A percentile compares a stretch with the other conserved stretches of the same genome.
These are phyloP conservation scores for Wickerhamiella nectarea DNA, from an alignment of 805 yeast species.

Conservation along the genomic window DNA sequence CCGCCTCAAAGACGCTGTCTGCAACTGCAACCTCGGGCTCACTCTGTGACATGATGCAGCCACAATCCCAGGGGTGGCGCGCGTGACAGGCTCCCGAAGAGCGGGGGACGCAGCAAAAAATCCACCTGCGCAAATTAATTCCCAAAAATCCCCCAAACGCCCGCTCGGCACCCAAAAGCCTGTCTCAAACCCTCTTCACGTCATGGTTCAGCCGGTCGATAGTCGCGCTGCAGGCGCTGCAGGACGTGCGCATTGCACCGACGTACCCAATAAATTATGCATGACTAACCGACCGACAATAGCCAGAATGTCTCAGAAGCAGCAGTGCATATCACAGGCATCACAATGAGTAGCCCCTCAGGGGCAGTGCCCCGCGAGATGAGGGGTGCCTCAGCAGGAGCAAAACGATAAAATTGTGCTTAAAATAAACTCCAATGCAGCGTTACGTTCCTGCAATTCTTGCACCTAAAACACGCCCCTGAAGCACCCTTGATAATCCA, in stretches of 20 bases:
- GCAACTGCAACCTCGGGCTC: constrained; percentile 2
- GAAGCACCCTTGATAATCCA: constrained; percentile 4
- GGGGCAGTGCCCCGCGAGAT: neutral
- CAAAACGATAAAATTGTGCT: neutral
- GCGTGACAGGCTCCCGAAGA: too few species aligned
- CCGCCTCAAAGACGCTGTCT: neutral
- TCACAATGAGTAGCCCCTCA: neutral
- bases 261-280: neutral
- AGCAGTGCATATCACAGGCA: neutral
- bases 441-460: neutral
- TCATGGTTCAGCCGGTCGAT: too few species aligned
- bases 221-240: too few species aligned
- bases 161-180: too few species aligned
- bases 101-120: neutral
- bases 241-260: neutral
- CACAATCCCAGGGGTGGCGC: neutral
- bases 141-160: too few species aligned
- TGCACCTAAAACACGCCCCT: constrained; percentile 8
- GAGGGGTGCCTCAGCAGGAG: neutral
- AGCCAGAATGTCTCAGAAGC: neutral
- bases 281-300: neutral
- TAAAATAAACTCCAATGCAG: neutral
- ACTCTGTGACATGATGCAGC: neutral
- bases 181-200: too few species aligned
- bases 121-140: too few species aligned